Conservation (phyloP, 345 rosid species). For the Psidium friedrichsthalianum region DNA sequence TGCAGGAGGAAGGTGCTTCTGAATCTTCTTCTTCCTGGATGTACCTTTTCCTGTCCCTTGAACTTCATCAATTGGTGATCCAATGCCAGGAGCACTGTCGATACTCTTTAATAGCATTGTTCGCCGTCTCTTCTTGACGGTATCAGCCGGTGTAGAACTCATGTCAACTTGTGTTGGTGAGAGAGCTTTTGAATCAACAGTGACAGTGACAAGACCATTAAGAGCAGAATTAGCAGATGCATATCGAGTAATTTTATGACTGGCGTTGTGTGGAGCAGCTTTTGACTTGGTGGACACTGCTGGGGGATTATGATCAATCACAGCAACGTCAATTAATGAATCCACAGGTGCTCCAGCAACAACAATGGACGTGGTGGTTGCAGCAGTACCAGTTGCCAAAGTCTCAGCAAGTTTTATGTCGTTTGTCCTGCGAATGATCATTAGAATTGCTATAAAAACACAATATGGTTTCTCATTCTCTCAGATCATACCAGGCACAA, state of each 20-base stretch:
- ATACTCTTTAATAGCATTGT: conserved; percentile 31
- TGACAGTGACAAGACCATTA: conserved; percentile 2
- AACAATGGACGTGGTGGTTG: neutral
- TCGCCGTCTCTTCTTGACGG: conserved; percentile 76
- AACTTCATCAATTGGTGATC: conserved; percentile 14
- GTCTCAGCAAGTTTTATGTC: conserved; percentile 34
- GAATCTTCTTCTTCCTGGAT: conserved; percentile 14
- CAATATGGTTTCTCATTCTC: neutral
- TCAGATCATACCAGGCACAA: neutral
- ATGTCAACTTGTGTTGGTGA: conserved; percentile 19
- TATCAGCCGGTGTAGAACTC: conserved; percentile 54
- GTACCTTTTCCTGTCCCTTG: conserved; percentile 24
- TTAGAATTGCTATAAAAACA: neutral
- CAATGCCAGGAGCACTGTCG: neutral
- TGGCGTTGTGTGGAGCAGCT: neutral
- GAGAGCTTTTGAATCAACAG: neutral
- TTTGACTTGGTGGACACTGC: neutral
- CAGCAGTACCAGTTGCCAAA: conserved; percentile 11
- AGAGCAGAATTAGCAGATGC: neutral
- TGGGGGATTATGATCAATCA: neutral
- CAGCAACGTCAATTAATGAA: neutral
- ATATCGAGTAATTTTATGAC: neutral
- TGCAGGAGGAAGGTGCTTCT: conserved; percentile 14
- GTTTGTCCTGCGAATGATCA: conserved; percentile 28
- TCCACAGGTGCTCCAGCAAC: neutral